A percentile compares a stretch with the other conserved stretches of the same genome.
These are phyloP conservation scores for Prunella vulgaris DNA, from an alignment of 257 asterid genomes.

Conservation along the genomic window DNA sequence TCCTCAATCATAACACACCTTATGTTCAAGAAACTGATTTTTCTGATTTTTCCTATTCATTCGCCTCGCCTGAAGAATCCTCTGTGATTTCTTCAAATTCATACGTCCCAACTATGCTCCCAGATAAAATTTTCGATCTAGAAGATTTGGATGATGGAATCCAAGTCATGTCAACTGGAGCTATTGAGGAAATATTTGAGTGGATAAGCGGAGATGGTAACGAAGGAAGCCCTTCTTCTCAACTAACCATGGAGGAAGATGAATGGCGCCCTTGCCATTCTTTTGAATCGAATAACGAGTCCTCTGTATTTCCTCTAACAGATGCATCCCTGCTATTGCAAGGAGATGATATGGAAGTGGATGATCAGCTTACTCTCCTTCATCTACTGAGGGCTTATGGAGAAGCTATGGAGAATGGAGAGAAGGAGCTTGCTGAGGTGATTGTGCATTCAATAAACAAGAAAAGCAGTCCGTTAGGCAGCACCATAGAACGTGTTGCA, in stretches of 20 bases:
- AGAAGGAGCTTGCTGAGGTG: conserved; percentile 44
- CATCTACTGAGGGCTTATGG: conserved; percentile 60
- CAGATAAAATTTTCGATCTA: conserved; percentile 35
- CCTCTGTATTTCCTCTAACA: conserved; percentile 1
- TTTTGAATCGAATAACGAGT: conserved; percentile 28
- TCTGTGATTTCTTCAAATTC: conserved; percentile 45
- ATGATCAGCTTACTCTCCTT: conserved; percentile 32
- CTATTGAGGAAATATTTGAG: conserved; percentile 22
- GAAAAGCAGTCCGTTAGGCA: conserved; percentile 46
- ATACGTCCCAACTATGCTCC: conserved; percentile 27
- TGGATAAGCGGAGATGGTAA: conserved; percentile 43
- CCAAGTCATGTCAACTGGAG: conserved; percentile 16
- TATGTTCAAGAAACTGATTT: conserved; percentile 31
- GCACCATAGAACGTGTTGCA: conserved; percentile 47
- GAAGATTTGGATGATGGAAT: conserved; percentile 29
- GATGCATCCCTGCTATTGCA: conserved; percentile 24
- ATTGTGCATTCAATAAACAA: conserved; percentile 37
- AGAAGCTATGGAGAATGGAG: conserved; percentile 55
- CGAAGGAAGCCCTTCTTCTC: conserved; percentile 26
- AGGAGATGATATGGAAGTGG: conserved; percentile 29
- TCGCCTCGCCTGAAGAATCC: conserved; percentile 33
- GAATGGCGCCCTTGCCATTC: conserved; percentile 34
- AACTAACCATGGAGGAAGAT: conserved; percentile 27
- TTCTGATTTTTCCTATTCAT: conserved; percentile 33
- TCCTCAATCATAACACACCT: conserved; percentile 18